A percentile compares a stretch with the other conserved stretches of the same genome.
phyloP scores from a whole-genome alignment of 495 filamentous ascomycete species.

The Evernia prunastri region DNA sequence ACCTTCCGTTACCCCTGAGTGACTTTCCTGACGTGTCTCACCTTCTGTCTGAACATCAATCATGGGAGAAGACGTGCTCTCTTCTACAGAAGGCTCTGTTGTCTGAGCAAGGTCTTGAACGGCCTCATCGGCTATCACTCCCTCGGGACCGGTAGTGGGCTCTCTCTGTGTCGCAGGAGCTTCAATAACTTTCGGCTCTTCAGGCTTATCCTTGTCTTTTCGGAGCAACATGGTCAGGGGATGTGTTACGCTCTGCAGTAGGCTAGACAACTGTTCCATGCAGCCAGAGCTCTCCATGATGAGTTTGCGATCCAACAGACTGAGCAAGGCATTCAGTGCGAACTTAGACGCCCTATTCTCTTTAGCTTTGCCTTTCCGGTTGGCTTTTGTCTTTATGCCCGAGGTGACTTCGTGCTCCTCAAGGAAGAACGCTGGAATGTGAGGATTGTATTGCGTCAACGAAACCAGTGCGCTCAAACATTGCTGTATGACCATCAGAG shows the following conservation, averaged over 20 bases:
- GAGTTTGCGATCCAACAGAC: conserved; percentile 79
- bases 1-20: conserved; percentile 18
- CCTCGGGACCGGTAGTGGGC: conserved; percentile 21
- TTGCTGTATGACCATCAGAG: conserved; percentile 91
- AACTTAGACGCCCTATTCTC: conserved; percentile 76
- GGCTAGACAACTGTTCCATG: conserved; percentile 84
- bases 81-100: conserved; percentile 14
- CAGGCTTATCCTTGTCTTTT: conserved; percentile 63
- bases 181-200: conserved; percentile 26
- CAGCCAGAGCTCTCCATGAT: conserved; percentile 92
- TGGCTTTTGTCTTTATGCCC: conserved; percentile 65
- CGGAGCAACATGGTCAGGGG: conserved; percentile 77
- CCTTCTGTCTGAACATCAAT: conserved; percentile 16
- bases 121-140: conserved; percentile 22
- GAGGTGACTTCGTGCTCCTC: conserved; percentile 81
- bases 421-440: conserved; percentile 87
- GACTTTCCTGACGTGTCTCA: background rate
- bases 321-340: conserved; percentile 82
- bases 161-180: conserved; percentile 26
- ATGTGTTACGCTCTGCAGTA: conserved; percentile 81
- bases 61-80: conserved; percentile 18
- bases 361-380: conserved; percentile 83
- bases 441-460: conserved; percentile 72
- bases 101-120: conserved; percentile 28
- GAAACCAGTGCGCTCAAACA: conserved; percentile 77